Evolutionary conservation across 495 filamentous ascomycete genomes (phyloP).

Genomic region (Saxispiralis lemnorum): DNA sequence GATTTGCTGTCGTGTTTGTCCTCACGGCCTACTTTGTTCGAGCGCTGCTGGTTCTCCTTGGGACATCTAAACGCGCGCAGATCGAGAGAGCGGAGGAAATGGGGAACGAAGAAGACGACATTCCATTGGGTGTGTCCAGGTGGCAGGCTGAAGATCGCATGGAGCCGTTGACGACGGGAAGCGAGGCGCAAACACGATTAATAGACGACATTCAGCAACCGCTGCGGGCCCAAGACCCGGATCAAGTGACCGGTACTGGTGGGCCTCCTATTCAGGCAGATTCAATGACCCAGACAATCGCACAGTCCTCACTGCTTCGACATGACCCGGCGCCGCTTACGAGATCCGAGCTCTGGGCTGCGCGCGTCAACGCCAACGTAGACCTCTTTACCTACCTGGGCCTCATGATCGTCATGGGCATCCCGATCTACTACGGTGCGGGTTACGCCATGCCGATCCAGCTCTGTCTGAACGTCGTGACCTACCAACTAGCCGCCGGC

Average conservation of each 20-base stretch:
- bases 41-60: constrained; percentile 30
- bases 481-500: constrained; percentile 30
- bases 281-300: neutral
- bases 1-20: constrained; percentile 23
- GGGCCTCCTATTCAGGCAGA: constrained; percentile 18
- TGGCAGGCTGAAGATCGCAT: neutral
- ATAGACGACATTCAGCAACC: constrained; percentile 12
- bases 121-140: constrained; percentile 15
- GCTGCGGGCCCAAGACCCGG: constrained; percentile 24
- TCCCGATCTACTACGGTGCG: constrained; percentile 32
- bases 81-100: constrained; percentile 34
- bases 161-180: neutral
- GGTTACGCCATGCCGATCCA: constrained; percentile 39
- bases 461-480: constrained; percentile 30
- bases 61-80: constrained; percentile 31
- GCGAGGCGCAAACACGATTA: neutral
- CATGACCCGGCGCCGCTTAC: constrained; percentile 27
- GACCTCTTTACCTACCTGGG: neutral
- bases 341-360: constrained; percentile 30
- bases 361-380: constrained; percentile 8
- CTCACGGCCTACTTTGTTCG: constrained; percentile 28
- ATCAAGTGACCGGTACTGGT: constrained; percentile 23
- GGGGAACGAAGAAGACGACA: constrained; percentile 24
- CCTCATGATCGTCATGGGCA: constrained; percentile 30
- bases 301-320: neutral